A percentile compares a stretch with the other conserved stretches of the same genome.
Evolutionary conservation across 78 protist genomes (phyloP).

Genomic region (Diacronema lutheri): DNA sequence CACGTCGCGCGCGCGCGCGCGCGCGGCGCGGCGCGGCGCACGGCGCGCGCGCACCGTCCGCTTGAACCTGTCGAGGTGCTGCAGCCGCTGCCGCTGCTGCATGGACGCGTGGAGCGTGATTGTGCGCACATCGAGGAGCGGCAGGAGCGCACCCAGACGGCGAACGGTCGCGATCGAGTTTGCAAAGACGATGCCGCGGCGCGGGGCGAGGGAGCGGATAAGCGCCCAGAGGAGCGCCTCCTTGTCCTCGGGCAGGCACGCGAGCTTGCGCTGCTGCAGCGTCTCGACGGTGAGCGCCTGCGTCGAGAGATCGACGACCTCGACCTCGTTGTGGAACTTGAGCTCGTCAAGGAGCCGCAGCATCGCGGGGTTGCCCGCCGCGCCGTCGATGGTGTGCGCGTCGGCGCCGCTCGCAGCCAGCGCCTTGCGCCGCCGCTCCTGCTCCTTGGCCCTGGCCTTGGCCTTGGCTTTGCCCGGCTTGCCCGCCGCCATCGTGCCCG

Average conservation of each 20-base stretch:
- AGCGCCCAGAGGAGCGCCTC: conserved; percentile 53
- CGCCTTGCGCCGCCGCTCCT: background rate
- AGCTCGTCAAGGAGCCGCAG: background rate
- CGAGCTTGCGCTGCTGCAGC: background rate
- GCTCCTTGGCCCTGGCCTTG: background rate
- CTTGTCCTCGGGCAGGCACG: conserved; percentile 41
- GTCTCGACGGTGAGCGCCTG: background rate
- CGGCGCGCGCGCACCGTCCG: background rate
- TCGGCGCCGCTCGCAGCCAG: too few species aligned
- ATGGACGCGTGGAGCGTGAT: conserved; percentile 52
- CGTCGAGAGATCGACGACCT: background rate
- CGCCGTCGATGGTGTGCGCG: background rate
- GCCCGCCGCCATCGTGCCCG: too few species aligned
- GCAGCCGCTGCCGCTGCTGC: conserved; percentile 74
- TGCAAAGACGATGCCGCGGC: conserved; percentile 73
- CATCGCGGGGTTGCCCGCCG: background rate
- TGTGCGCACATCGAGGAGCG: conserved; percentile 17
- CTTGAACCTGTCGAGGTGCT: conserved; percentile 53
- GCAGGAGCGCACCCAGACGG: conserved; percentile 43
- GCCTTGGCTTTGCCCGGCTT: too few species aligned
- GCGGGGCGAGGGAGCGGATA: conserved; percentile 35
- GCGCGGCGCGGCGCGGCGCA: background rate
- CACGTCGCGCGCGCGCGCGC: background rate
- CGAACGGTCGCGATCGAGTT: conserved; percentile 65
- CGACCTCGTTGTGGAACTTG: too few species aligned